Percentiles rank a stretch among this genome's conserved stretches.
These are phyloP conservation scores for Ogataea henricii DNA, from an alignment of 805 yeast genomes.

Conservation along the genomic window DNA sequence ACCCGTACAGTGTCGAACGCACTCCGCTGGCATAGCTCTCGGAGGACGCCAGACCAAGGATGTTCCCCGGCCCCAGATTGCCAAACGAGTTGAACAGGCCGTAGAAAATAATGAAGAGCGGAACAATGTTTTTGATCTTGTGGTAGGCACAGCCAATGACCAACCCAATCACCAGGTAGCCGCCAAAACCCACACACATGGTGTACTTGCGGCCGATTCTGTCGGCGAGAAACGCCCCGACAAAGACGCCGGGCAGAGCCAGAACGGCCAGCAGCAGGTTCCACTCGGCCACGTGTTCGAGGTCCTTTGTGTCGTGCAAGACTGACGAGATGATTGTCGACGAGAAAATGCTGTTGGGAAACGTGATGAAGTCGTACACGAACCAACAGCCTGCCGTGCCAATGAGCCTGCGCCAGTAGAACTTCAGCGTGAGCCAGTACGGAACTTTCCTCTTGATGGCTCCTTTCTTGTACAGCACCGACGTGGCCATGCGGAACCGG, in stretches of 20 bases:
- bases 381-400: slow-evolving; percentile 82
- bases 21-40: slow-evolving; percentile 77
- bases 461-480: slow-evolving; percentile 61
- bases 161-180: slow-evolving; percentile 70
- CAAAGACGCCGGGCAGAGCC: slow-evolving; percentile 70
- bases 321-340: slow-evolving; percentile 48
- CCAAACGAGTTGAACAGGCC: slow-evolving; percentile 72
- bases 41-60: slow-evolving; percentile 65
- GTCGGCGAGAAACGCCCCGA: slow-evolving; percentile 69
- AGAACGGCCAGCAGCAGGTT: slow-evolving; percentile 63
- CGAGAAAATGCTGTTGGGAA: slow-evolving; percentile 70
- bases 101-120: slow-evolving; percentile 69
- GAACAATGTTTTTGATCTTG: slow-evolving; percentile 55
- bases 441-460: slow-evolving; percentile 63
- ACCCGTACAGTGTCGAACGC: slow-evolving; percentile 73
- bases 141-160: slow-evolving; percentile 67
- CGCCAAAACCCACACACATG: slow-evolving; percentile 67
- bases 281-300: slow-evolving; percentile 72
- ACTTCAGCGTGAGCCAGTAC: slow-evolving; percentile 60
- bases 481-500: slow-evolving; percentile 68
- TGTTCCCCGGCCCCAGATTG: slow-evolving; percentile 79
- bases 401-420: slow-evolving; percentile 65
- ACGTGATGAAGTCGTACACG: slow-evolving; percentile 76
- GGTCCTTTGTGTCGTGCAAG: slow-evolving; percentile 46
- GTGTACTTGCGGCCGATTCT: slow-evolving; percentile 71